These are phyloP conservation scores for Capsicum pubescens DNA, from an alignment of 257 asterid genomes.

Conservation along the genomic window DNA sequence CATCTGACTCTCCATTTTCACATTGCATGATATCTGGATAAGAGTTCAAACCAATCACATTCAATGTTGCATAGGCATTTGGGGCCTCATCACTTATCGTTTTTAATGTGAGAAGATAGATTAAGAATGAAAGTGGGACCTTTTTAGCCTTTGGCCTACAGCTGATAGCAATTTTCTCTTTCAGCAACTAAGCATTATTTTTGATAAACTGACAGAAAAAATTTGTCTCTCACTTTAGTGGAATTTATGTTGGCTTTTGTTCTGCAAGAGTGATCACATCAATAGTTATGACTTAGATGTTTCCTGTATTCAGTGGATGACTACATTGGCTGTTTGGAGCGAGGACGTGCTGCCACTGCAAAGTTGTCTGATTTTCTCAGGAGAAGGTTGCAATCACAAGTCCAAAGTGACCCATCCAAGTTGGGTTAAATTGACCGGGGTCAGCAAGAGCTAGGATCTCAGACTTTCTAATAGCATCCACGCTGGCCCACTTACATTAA, in stretches of 20 bases:
- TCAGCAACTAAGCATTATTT: neutral
- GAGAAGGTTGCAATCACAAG: slow-evolving; percentile 64
- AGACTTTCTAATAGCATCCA: neutral
- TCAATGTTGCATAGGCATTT: neutral
- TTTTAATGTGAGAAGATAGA: neutral
- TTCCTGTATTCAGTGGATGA: slow-evolving; percentile 59
- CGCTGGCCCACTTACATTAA: no score
- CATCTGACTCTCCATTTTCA: slow-evolving; percentile 6
- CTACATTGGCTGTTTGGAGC: slow-evolving; percentile 72
- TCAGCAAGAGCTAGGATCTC: neutral
- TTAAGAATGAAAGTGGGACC: neutral
- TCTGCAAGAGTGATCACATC: neutral
- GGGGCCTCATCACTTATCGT: neutral
- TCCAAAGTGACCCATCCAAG: slow-evolving; percentile 41
- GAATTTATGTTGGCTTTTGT: slow-evolving; percentile 21
- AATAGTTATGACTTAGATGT: neutral
- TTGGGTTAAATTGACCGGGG: slow-evolving; percentile 39
- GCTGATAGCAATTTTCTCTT: neutral
- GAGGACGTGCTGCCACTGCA: slow-evolving; percentile 70
- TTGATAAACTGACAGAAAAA: neutral
- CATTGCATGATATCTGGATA: slow-evolving; percentile 1
- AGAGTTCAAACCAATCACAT: neutral
- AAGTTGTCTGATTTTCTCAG: slow-evolving; percentile 73
- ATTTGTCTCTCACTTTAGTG: neutral
- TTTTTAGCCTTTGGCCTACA: slow-evolving; percentile 15